Percentiles rank a stretch among this genome's conserved stretches.
These are phyloP conservation scores for Clonostachys rosea DNA, from an alignment of 2,329 filamentous ascomycete species.

Conservation along the genomic window DNA sequence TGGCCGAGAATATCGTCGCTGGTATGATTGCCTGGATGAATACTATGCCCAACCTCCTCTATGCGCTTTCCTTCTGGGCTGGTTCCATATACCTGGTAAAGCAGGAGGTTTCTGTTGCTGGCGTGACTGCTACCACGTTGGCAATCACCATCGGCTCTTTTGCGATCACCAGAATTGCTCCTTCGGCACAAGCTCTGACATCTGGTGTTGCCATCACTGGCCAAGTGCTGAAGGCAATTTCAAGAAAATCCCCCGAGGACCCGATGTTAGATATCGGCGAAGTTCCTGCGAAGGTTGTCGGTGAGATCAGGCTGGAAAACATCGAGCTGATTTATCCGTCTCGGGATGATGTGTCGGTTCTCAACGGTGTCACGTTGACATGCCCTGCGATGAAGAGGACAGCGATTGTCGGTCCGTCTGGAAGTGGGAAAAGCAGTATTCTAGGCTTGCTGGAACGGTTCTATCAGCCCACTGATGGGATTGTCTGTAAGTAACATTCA, in stretches of 20 bases:
- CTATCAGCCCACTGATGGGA: constrained; percentile 81
- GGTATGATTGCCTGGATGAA: constrained; percentile 74
- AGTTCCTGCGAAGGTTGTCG: constrained; percentile 55
- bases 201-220: constrained; percentile 80
- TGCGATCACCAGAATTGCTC: constrained; percentile 83
- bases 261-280: constrained; percentile 80
- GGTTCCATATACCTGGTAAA: constrained; percentile 64
- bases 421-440: constrained; percentile 91
- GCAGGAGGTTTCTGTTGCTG: constrained; percentile 58
- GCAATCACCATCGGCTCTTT: constrained; percentile 91
- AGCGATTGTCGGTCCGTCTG: constrained; percentile 88
- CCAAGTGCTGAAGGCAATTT: constrained; percentile 87
- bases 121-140: constrained; percentile 82
- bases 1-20: constrained; percentile 61
- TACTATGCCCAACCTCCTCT: constrained; percentile 69
- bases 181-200: constrained; percentile 56
- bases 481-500: constrained; percentile 42
- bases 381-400: constrained; percentile 90
- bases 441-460: constrained; percentile 91
- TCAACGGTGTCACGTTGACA: constrained; percentile 74
- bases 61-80: constrained; percentile 75
- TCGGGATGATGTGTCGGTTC: constrained; percentile 82
- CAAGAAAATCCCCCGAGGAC: constrained; percentile 77
- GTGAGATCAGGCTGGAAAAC: constrained; percentile 74
- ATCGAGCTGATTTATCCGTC: constrained; percentile 95